A percentile compares a stretch with the other conserved stretches of the same genome.
Evolutionary conservation across 2,329 filamentous ascomycete genomes (phyloP).

Genomic region (Alternaria gansuensis): DNA sequence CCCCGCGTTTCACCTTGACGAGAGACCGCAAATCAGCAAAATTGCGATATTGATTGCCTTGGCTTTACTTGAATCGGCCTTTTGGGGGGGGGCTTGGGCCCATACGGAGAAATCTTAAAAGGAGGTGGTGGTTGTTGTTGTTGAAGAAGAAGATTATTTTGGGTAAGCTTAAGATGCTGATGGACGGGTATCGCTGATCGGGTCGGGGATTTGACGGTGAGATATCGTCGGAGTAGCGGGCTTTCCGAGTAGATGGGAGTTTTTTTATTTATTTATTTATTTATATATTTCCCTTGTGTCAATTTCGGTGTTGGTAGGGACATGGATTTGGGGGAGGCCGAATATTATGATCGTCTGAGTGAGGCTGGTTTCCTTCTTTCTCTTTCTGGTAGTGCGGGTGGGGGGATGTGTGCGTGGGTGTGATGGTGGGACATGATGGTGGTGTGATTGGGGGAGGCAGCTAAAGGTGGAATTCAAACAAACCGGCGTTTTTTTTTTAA

Average conservation of each 20-base stretch:
- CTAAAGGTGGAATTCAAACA: too few relatives aligned
- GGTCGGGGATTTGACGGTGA: constrained; percentile 4
- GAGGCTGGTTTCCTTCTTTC: not conserved
- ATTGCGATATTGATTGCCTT: too few relatives aligned
- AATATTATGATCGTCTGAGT: constrained; percentile 8
- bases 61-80: too few relatives aligned
- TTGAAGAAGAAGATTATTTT: not conserved
- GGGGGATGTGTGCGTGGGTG: not conserved
- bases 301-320: constrained; percentile 4
- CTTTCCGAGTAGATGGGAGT: not conserved
- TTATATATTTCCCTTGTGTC: not conserved
- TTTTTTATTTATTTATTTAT: not conserved
- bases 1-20: constrained; percentile 3
- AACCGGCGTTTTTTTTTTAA: too few relatives aligned
- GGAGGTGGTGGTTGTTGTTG: too few relatives aligned
- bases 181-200: constrained; percentile 5
- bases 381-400: not conserved
- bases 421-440: not conserved
- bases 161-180: constrained; percentile 2
- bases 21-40: not conserved
- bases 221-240: not conserved
- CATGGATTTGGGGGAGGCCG: not conserved
- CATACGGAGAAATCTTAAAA: not conserved
- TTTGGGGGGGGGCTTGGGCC: too few relatives aligned
- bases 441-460: not conserved